A percentile compares a stretch with the other conserved stretches of the same genome.
phyloP scores from a whole-genome alignment of 352 stramenopile genomes.

The Phytophthora citricola region DNA sequence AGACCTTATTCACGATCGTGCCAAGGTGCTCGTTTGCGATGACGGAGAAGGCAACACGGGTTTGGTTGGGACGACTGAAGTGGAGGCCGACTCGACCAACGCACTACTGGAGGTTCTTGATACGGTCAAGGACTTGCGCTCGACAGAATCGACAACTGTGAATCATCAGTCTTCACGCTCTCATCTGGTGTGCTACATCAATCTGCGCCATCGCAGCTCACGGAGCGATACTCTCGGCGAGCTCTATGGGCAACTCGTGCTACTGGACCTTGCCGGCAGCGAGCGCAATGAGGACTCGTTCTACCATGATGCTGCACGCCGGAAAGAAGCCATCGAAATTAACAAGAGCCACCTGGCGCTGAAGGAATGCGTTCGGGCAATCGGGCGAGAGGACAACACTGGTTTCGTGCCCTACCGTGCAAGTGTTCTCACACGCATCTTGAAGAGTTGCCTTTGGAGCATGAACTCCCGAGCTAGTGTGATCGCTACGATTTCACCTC shows the following conservation, averaged over 20 bases:
- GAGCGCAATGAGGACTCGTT: constrained; percentile 86
- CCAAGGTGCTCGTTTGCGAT: constrained; percentile 78
- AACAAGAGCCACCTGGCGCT: constrained; percentile 86
- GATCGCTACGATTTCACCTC: constrained; percentile 83
- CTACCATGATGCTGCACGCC: constrained; percentile 72
- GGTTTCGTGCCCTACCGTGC: constrained; percentile 74
- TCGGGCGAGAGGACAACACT: constrained; percentile 60
- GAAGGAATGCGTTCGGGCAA: constrained; percentile 84
- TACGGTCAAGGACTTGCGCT: constrained; percentile 68
- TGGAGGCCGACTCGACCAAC: constrained; percentile 62
- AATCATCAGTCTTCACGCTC: constrained; percentile 81
- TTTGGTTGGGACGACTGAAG: constrained; percentile 67
- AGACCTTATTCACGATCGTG: constrained; percentile 58
- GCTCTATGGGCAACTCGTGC: constrained; percentile 55
- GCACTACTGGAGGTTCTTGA: constrained; percentile 69
- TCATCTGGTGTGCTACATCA: constrained; percentile 75
- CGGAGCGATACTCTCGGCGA: constrained; percentile 22
- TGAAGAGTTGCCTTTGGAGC: constrained; percentile 77
- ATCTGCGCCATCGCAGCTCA: constrained; percentile 41
- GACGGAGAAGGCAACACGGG: constrained; percentile 67
- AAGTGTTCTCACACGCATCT: constrained; percentile 75
- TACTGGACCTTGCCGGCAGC: constrained; percentile 75
- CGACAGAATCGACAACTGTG: constrained; percentile 82
- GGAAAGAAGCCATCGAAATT: constrained; percentile 83
- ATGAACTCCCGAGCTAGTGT: constrained; percentile 69